Evolutionary conservation across 495 filamentous ascomycete species (phyloP).

Genomic region (Lentithecium fluviatile): DNA sequence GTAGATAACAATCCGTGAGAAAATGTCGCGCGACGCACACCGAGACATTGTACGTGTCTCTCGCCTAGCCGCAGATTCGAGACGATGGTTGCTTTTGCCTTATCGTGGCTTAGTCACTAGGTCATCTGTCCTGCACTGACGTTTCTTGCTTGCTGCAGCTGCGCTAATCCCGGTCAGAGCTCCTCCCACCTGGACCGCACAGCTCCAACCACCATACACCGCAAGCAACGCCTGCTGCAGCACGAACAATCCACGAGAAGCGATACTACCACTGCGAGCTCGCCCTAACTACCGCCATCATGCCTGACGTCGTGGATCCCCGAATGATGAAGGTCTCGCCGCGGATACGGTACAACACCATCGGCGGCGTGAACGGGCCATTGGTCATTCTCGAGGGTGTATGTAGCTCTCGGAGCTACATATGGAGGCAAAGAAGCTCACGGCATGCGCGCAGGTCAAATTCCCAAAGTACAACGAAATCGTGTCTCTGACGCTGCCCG

Average conservation of each 20-base stretch:
- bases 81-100: not conserved
- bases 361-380: conserved; percentile 95
- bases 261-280: not conserved
- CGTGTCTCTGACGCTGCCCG: conserved; percentile 89
- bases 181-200: conserved; percentile 18
- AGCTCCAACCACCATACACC: conserved; percentile 22
- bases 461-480: conserved; percentile 97
- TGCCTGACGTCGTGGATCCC: conserved; percentile 62
- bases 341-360: conserved; percentile 94
- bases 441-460: conserved; percentile 67
- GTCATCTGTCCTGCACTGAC: not conserved
- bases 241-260: not conserved
- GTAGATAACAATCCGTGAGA: too few species aligned
- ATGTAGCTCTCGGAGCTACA: conserved; percentile 14
- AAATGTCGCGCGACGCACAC: too few species aligned
- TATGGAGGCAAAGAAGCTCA: conserved; percentile 24
- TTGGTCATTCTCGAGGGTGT: conserved; percentile 97
- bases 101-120: conserved; percentile 9
- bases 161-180: conserved; percentile 8
- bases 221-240: conserved; percentile 1
- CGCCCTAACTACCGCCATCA: conserved; percentile 12
- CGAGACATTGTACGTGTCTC: too few species aligned
- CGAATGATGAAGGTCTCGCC: conserved; percentile 80
- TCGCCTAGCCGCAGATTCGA: too few species aligned
- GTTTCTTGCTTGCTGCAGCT: not conserved